Conservation (phyloP, 2,329 filamentous ascomycete genomes). For the Xylariaceae sp. region DNA sequence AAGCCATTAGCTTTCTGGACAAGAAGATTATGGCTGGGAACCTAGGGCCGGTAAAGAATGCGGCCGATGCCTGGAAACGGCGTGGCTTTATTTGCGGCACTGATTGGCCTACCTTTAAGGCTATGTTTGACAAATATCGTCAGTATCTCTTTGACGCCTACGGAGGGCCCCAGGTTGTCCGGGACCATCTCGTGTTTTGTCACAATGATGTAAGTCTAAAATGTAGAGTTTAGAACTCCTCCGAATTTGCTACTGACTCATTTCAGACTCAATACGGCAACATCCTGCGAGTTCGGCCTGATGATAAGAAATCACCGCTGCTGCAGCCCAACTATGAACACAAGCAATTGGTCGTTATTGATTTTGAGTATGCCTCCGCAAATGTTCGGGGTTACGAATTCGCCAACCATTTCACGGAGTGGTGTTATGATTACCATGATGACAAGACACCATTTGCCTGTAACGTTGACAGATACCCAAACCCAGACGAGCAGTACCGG, state of each 20-base stretch:
- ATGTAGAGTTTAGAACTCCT: neutral
- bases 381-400: constrained; percentile 86
- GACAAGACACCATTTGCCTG: constrained; percentile 58
- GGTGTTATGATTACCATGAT: constrained; percentile 97
- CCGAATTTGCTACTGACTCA: constrained; percentile 6
- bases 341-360: constrained; percentile 93
- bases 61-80: constrained; percentile 54
- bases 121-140: constrained; percentile 71
- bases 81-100: constrained; percentile 76
- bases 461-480: constrained; percentile 67
- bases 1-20: constrained; percentile 52
- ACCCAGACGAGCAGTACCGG: constrained; percentile 69
- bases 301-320: constrained; percentile 74
- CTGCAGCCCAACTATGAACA: constrained; percentile 87
- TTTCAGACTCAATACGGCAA: constrained; percentile 96
- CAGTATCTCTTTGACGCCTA: constrained; percentile 67
- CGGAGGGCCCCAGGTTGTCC: constrained; percentile 60
- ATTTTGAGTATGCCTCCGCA: constrained; percentile 94
- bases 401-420: constrained; percentile 96
- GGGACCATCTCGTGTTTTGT: constrained; percentile 79
- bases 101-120: constrained; percentile 73
- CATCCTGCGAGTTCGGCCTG: constrained; percentile 67
- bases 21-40: constrained; percentile 48
- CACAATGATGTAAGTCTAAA: constrained; percentile 77
- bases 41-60: constrained; percentile 26